Evolutionary conservation across 2,329 filamentous ascomycete species (phyloP), one percentile per base, ranked within the genome.

Genomic region (Aspergillus novofumigatus): DNA sequence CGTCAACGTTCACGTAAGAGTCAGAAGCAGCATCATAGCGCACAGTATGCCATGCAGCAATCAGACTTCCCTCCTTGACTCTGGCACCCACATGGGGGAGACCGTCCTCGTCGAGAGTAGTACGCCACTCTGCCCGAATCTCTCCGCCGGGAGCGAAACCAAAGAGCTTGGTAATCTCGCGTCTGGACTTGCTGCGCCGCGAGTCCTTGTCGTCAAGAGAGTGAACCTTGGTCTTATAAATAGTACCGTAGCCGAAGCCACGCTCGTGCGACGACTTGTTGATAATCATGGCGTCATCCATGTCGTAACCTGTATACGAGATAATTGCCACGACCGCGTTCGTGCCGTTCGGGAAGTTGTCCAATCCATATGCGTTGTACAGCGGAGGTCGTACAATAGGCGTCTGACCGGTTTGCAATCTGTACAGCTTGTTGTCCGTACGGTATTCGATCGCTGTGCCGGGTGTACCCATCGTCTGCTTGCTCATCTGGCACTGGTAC

Each of bases 251-350:
- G 41, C 92, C 93, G 69, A 99, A 97, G 14, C 94, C 94, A 65
- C 94, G 87, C 76, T 99, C 94, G 74, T 97, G 91, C 2, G 93
- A 87, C 21, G 92, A 96, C 75, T 97, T 97, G 81, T 97, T 97
- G 72, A 99, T 82, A 71, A 99, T 97, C 93, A 97, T 97, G 72
- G 94, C 94, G 78, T 99, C 94, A 81, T 99, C 94, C 94, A 99
- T 99, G 82, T 99, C 94, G 77, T 97, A 99, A 52, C 93, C 94
- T 1, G 93, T 97, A 75, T 99, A 99, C 0, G 93, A 97, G 62
- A 99, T 96, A 73, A 99, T 95, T 58, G 94, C 94, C 57, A 99
- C 94, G 42, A 97, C 87, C 8, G 92, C 91, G 69, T 99, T 99
- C 69, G 86, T 92, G 28, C 94, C 94, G 72, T 97, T 97, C 54